phyloP scores from a whole-genome alignment of 495 filamentous ascomycete genomes.

The Xylaria bambusicola region DNA sequence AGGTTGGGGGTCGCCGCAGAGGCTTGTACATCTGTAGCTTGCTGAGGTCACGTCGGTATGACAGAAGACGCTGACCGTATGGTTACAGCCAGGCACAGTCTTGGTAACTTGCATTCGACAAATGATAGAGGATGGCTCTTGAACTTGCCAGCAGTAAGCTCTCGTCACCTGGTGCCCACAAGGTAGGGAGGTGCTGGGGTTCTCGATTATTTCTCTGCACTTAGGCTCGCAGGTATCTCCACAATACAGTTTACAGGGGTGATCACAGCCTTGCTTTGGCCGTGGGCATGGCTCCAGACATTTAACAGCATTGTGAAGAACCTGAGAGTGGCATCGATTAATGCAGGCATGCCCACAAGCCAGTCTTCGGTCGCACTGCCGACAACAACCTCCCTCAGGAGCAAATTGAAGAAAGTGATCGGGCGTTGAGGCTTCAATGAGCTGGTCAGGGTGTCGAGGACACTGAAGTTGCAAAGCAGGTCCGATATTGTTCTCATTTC shows the following conservation, averaged over 20 bases:
- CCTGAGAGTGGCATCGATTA: constrained; percentile 68
- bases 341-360: constrained; percentile 71
- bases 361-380: constrained; percentile 61
- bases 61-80: constrained; percentile 56
- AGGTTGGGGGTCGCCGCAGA: constrained; percentile 46
- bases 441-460: constrained; percentile 63
- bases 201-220: constrained; percentile 39
- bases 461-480: constrained; percentile 60
- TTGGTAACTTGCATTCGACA: constrained; percentile 43
- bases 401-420: constrained; percentile 62
- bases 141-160: constrained; percentile 54
- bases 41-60: constrained; percentile 40
- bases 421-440: constrained; percentile 57
- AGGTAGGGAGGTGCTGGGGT: constrained; percentile 44
- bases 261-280: constrained; percentile 57
- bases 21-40: constrained; percentile 48
- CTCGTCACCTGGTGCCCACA: constrained; percentile 59
- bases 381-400: constrained; percentile 73
- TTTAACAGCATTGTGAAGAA: constrained; percentile 61
- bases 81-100: constrained; percentile 53
- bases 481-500: constrained; percentile 53
- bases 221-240: constrained; percentile 48
- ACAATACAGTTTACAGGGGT: constrained; percentile 62
- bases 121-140: constrained; percentile 25
- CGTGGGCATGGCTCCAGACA: constrained; percentile 65